Conservation (phyloP, 2,329 filamentous ascomycete species). For the Pseudocercospora pini-densiflorae region DNA sequence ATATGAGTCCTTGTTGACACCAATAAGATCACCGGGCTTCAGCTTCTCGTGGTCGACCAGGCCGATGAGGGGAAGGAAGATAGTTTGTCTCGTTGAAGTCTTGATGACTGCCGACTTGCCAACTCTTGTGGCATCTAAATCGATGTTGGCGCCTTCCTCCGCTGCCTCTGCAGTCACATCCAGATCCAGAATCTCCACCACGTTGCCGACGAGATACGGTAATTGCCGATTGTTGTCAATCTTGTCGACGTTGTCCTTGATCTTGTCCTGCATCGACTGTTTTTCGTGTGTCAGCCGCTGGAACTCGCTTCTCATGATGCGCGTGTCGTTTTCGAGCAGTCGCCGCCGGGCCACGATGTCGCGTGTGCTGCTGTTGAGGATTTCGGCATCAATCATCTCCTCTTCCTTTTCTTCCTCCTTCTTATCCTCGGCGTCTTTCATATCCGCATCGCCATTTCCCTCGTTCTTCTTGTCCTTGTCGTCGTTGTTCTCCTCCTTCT, state of each 20-base stretch:
- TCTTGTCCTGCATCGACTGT: slow-evolving; percentile 94
- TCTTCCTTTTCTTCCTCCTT: slow-evolving; percentile 70
- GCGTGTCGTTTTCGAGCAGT: slow-evolving; percentile 93
- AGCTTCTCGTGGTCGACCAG: slow-evolving; percentile 94
- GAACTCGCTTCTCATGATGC: slow-evolving; percentile 98
- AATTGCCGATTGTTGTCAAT: slow-evolving; percentile 95
- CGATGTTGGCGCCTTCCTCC: slow-evolving; percentile 98
- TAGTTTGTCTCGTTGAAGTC: slow-evolving; percentile 96
- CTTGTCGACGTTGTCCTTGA: slow-evolving; percentile 99
- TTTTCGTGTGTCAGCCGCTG: slow-evolving; percentile 95
- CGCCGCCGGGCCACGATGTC: slow-evolving; percentile 91
- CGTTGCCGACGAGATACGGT: slow-evolving; percentile 97
- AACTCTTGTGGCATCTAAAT: slow-evolving; percentile 92
- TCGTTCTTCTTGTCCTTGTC: slow-evolving; percentile 58
- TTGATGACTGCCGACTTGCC: slow-evolving; percentile 99
- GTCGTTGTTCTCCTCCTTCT: slow-evolving; percentile 68
- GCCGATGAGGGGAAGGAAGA: slow-evolving; percentile 96
- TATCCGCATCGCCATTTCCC: slow-evolving; percentile 75
- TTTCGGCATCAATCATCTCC: slow-evolving; percentile 88
- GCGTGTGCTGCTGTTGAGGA: slow-evolving; percentile 88
- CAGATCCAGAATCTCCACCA: slow-evolving; percentile 94
- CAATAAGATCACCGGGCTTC: slow-evolving; percentile 94
- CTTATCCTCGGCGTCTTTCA: slow-evolving; percentile 74
- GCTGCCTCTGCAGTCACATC: slow-evolving; percentile 95
- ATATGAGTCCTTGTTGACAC: slow-evolving; percentile 99